Conservation (phyloP, 768 basidiomycete species). For the Xanthoconium stramineum region DNA sequence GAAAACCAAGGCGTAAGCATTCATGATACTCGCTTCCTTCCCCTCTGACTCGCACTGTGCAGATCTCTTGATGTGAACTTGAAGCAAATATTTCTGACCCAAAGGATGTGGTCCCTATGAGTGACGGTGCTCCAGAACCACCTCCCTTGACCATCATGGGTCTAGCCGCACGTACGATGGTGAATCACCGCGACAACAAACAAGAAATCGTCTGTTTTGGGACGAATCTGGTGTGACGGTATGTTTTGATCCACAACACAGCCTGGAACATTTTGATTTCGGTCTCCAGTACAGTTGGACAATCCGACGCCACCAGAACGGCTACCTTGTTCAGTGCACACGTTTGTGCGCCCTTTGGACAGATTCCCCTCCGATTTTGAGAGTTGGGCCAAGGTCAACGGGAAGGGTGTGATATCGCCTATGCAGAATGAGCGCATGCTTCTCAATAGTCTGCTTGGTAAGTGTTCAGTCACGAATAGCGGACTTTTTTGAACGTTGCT, state of each 20-base stretch:
- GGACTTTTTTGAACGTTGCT: not conserved
- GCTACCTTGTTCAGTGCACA: slow-evolving; percentile 77
- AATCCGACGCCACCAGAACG: slow-evolving; percentile 89
- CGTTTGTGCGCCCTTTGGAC: slow-evolving; percentile 87
- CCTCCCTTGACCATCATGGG: slow-evolving; percentile 92
- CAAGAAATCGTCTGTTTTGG: slow-evolving; percentile 89
- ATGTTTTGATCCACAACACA: slow-evolving; percentile 13
- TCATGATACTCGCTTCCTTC: not conserved
- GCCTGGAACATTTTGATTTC: not conserved
- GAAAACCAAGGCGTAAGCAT: slow-evolving; percentile 74
- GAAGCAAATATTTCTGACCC: slow-evolving; percentile 82
- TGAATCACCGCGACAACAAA: slow-evolving; percentile 92
- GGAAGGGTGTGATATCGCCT: slow-evolving; percentile 67
- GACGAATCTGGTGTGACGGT: slow-evolving; percentile 80
- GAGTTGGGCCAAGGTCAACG: slow-evolving; percentile 54
- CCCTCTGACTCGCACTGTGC: not conserved
- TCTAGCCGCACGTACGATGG: slow-evolving; percentile 83
- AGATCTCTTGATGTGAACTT: slow-evolving; percentile 97
- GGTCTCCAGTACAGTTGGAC: slow-evolving; percentile 71
- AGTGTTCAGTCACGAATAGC: slow-evolving; percentile 11
- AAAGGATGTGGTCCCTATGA: slow-evolving; percentile 82
- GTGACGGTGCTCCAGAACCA: slow-evolving; percentile 69
- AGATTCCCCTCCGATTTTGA: slow-evolving; percentile 86
- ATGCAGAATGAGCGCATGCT: slow-evolving; percentile 83
- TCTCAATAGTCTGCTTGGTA: slow-evolving; percentile 78